These are phyloP conservation scores for Thuja plicata DNA, from an alignment of 83 land plant species.

Conservation along the genomic window DNA sequence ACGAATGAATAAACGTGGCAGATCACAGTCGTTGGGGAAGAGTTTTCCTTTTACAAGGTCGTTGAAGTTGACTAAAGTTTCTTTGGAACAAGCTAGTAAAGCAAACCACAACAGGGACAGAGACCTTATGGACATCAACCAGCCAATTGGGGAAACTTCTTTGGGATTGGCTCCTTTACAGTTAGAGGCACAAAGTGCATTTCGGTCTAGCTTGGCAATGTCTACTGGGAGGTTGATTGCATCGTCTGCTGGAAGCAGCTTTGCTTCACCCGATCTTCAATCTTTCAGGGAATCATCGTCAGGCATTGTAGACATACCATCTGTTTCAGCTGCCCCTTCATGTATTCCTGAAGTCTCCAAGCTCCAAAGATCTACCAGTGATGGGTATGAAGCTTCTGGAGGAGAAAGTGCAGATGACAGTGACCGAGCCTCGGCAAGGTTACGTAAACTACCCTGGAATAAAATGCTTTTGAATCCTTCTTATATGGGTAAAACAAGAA, in stretches of 20 bases:
- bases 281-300: constrained; percentile 51
- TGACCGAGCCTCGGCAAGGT: constrained; percentile 54
- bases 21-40: constrained; percentile 10
- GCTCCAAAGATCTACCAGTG: constrained; percentile 73
- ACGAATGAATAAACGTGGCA: constrained; percentile 30
- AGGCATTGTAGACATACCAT: constrained; percentile 42
- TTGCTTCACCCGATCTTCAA: constrained; percentile 67
- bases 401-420: constrained; percentile 75
- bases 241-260: constrained; percentile 73
- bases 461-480: constrained; percentile 26
- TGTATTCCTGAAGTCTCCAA: constrained; percentile 12
- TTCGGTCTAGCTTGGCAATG: constrained; percentile 49
- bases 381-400: constrained; percentile 93
- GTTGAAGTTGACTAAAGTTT: constrained; percentile 10
- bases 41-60: constrained; percentile 8
- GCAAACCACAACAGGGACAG: background rate
- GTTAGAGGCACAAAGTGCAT: constrained; percentile 65
- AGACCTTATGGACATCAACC: constrained; percentile 13
- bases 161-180: constrained; percentile 60
- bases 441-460: constrained; percentile 49
- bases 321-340: constrained; percentile 4
- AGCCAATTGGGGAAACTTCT: constrained; percentile 14
- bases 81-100: background rate
- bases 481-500: background rate
- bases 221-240: constrained; percentile 38